Base-by-base conservation (phyloP, 1,139 yeast species). In the Kazachstania sp. region DNA sequence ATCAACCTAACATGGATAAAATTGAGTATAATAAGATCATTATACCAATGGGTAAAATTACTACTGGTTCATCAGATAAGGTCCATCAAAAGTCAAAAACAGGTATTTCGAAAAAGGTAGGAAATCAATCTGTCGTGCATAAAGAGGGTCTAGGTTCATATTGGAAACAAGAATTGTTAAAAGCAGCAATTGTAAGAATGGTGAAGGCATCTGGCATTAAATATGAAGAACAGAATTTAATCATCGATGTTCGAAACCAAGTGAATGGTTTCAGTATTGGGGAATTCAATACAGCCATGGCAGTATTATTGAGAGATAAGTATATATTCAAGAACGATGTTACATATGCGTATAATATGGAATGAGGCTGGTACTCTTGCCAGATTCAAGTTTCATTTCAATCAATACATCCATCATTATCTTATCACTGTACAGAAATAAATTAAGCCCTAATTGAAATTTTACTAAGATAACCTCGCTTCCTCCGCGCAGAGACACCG, bases 281-380 rank as follows among this genome's bases (percentile, higher is more conserved):
- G 12, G 67, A 63, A 29, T 60, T 61, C 48, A 58, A 54, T 32
- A 60, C 58, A 15, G 65, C 66, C 3, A 40, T 63, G 15, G 36
- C 51, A 2, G 48, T 46, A 12, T 29, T 47, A 3, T 41, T 52
- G 3, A 28, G 41, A 1, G 58, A 55, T 20, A 49, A 48, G 28
- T 48, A 45, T 26, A 49, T 59, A 8, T 16, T 18, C 19, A 30
- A 29, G 26, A 26, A 29, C n/a, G 15, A 16, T 3, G 35, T 29
- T 2, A 13, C 6, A 5, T 39, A 39, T 13, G 28, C 16, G 11
- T 39, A 39, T 28, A 29, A 39, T 16, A 11, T 29, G 15, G 41
- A 38, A 23, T 23, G 28, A 23, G 8, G 28, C 28, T 23, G 28
- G 5, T 23, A 2, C 28, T 9, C 8, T 9, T 9, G 8, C 28